phyloP scores from a whole-genome alignment of 306 rosid genomes.

The Acacia crassicarpa region DNA sequence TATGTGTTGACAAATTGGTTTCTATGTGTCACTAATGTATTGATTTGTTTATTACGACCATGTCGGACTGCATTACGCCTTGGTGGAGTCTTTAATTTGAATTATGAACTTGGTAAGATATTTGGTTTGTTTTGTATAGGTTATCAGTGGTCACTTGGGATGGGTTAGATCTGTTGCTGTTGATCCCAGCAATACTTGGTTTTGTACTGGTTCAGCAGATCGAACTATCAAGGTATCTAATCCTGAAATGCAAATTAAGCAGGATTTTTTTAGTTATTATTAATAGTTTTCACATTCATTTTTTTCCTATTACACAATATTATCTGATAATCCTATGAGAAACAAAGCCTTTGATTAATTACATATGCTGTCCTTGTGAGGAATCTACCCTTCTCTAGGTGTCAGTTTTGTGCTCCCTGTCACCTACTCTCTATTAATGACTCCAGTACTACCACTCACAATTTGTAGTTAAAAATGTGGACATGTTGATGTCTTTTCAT shows the following conservation, averaged over 20 bases:
- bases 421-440: background rate
- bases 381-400: too few relatives aligned
- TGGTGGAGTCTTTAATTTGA: slow-evolving; percentile 8
- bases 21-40: slow-evolving; percentile 16
- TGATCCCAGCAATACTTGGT: slow-evolving; percentile 98
- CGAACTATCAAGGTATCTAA: slow-evolving; percentile 90
- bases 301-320: too few relatives aligned
- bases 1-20: background rate
- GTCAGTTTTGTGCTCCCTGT: too few relatives aligned
- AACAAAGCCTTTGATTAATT: too few relatives aligned
- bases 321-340: too few relatives aligned
- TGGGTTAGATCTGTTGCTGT: slow-evolving; percentile 98
- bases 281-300: too few relatives aligned
- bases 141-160: slow-evolving; percentile 97
- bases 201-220: slow-evolving; percentile 99
- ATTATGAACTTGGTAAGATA: slow-evolving; percentile 11
- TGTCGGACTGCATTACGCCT: background rate
- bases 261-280: too few relatives aligned
- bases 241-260: slow-evolving; percentile 18
- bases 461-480: background rate
- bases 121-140: slow-evolving; percentile 51
- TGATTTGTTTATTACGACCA: slow-evolving; percentile 12
- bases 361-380: too few relatives aligned
- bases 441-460: background rate
- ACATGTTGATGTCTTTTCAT: slow-evolving; percentile 10